Conservation (phyloP, 139 green algal genomes). For the Chlorella sp. region DNA sequence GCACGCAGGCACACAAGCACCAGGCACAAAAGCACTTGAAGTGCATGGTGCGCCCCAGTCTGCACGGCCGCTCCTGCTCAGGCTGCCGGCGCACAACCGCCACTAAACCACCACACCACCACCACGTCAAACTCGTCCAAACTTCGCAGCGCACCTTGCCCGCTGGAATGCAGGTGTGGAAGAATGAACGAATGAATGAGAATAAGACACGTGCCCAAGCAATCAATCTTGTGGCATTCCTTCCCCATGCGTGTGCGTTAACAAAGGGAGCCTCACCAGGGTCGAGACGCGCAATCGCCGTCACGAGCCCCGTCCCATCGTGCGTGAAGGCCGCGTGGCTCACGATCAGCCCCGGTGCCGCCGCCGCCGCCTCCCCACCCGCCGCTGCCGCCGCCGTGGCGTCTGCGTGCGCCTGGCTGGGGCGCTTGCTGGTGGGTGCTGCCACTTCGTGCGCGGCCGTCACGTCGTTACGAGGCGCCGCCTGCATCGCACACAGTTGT, state of each 20-base stretch:
- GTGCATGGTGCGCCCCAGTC: neutral
- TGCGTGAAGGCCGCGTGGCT: constrained; percentile 35
- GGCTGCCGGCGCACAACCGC: too few species aligned
- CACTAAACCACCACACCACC: too few species aligned
- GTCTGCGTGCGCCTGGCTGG: neutral
- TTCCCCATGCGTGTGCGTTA: neutral
- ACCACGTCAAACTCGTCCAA: too few species aligned
- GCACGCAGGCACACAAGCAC: neutral
- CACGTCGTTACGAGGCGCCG: constrained; percentile 44
- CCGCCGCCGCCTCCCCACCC: constrained; percentile 5
- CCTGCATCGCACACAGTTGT: constrained; percentile 17
- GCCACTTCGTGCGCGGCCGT: constrained; percentile 26
- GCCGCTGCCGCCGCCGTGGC: constrained; percentile 2
- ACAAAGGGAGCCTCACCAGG: too few species aligned
- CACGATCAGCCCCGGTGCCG: constrained; percentile 30
- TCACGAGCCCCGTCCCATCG: constrained; percentile 26
- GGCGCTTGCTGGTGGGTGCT: neutral
- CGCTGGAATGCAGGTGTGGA: too few species aligned
- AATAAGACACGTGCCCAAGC: neutral
- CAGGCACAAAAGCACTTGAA: neutral
- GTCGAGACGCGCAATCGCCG: constrained; percentile 9
- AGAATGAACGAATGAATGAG: too few species aligned
- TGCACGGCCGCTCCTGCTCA: neutral
- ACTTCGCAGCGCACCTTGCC: too few species aligned
- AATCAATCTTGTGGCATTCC: neutral